Evolutionary conservation across 1,139 yeast species (phyloP).

Genomic region (Pichia sp.): DNA sequence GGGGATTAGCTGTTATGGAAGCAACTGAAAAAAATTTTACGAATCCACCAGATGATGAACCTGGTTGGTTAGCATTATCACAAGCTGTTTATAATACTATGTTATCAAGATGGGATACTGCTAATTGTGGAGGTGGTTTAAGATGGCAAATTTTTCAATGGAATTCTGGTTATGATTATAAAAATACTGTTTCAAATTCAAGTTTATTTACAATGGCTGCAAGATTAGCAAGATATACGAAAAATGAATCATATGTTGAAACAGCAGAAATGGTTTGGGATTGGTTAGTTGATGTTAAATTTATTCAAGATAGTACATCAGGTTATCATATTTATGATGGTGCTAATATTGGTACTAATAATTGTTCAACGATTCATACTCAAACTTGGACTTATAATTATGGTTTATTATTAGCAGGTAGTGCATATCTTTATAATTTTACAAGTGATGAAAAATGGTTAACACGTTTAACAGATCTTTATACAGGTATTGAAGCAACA

Average conservation of each 20-base stretch:
- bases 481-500: conserved; percentile 46
- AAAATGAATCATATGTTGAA: conserved; percentile 61
- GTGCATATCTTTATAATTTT: conserved; percentile 62
- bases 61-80: conserved; percentile 65
- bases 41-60: conserved; percentile 44
- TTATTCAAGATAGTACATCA: conserved; percentile 37
- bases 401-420: conserved; percentile 67
- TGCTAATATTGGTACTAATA: conserved; percentile 45
- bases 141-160: conserved; percentile 96
- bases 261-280: conserved; percentile 66
- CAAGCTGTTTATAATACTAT: conserved; percentile 86
- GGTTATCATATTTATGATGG: conserved; percentile 61
- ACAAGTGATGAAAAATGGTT: conserved; percentile 51
- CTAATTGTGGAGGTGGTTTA: conserved; percentile 76
- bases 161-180: conserved; percentile 91
- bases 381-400: conserved; percentile 75
- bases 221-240: conserved; percentile 77
- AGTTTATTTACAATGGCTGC: conserved; percentile 86
- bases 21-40: conserved; percentile 80
- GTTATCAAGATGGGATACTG: conserved; percentile 80
- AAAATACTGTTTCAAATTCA: conserved; percentile 86
- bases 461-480: conserved; percentile 43
- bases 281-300: conserved; percentile 63
- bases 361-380: conserved; percentile 50
- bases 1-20: conserved; percentile 80